A percentile compares a stretch with the other conserved stretches of the same genome.
These are phyloP conservation scores for Volvox carteri DNA, from an alignment of 163 green algal species.

Conservation along the genomic window DNA sequence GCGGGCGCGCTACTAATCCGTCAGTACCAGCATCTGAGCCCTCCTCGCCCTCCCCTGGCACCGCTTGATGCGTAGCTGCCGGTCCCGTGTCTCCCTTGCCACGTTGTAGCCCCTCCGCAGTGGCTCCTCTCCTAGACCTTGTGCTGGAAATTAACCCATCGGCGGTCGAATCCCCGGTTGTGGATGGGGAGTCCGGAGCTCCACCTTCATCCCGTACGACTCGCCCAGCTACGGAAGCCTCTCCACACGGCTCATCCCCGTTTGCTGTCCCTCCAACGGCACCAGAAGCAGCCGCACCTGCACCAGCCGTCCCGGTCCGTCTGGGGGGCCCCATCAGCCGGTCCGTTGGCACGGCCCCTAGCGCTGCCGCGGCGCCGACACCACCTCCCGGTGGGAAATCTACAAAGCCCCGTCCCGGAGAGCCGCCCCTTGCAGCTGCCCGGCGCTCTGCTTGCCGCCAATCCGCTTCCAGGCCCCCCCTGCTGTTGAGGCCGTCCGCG, in stretches of 20 bases:
- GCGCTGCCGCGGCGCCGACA: background rate
- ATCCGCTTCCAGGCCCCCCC: background rate
- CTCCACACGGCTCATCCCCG: no score
- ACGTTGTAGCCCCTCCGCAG: background rate
- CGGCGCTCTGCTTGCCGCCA: background rate
- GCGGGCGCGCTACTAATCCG: background rate
- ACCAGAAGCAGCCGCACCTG: background rate
- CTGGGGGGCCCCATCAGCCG: constrained; percentile 3
- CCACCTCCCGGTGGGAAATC: background rate
- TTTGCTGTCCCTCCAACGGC: no score
- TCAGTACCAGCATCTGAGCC: background rate
- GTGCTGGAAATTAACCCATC: constrained; percentile 2
- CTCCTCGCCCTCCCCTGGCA: background rate
- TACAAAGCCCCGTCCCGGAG: background rate
- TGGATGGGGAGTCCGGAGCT: no score
- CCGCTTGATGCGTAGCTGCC: background rate
- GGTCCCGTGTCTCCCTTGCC: background rate
- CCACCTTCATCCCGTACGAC: no score
- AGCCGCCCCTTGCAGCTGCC: background rate
- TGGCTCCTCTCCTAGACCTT: background rate
- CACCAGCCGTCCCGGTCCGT: background rate
- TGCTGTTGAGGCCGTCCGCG: background rate
- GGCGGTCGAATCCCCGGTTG: no score
- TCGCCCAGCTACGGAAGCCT: no score
- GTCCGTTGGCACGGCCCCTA: constrained; percentile 7